These are phyloP conservation scores for Rauvolfia tetraphylla DNA, from an alignment of 257 asterid genomes.

Conservation along the genomic window DNA sequence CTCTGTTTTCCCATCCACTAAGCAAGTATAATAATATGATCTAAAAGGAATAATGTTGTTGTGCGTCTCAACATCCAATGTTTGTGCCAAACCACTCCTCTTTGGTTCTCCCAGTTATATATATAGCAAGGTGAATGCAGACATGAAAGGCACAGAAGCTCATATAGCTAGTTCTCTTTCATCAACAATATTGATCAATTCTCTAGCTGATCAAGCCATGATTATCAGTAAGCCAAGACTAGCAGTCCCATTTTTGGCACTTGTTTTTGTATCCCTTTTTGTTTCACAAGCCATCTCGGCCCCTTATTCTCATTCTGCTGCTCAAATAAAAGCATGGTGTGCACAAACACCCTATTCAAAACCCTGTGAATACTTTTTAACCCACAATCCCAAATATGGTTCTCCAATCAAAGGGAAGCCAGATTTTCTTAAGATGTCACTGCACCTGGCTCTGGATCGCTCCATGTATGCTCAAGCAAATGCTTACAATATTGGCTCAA, in stretches of 20 bases:
- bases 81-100: not conserved
- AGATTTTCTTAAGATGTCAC: slow-evolving; percentile 56
- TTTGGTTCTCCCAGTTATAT: not conserved
- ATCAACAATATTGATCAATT: too few relatives aligned
- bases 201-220: too few relatives aligned
- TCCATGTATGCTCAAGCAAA: slow-evolving; percentile 41
- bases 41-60: too few relatives aligned
- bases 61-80: not conserved
- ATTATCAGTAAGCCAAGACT: not conserved
- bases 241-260: not conserved
- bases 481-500: slow-evolving; percentile 43
- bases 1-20: too few relatives aligned
- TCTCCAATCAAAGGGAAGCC: slow-evolving; percentile 41
- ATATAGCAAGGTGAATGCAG: not conserved
- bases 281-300: slow-evolving; percentile 4
- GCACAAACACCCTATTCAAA: slow-evolving; percentile 68
- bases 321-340: slow-evolving; percentile 58
- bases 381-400: slow-evolving; percentile 40
- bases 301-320: slow-evolving; percentile 12
- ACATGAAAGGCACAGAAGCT: not conserved
- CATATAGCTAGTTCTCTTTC: too few relatives aligned
- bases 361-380: slow-evolving; percentile 58
- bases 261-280: not conserved
- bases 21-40: too few relatives aligned
- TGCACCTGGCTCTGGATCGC: slow-evolving; percentile 56